phyloP scores from a whole-genome alignment of 2,329 filamentous ascomycete species.

The Claviceps cyperi region DNA sequence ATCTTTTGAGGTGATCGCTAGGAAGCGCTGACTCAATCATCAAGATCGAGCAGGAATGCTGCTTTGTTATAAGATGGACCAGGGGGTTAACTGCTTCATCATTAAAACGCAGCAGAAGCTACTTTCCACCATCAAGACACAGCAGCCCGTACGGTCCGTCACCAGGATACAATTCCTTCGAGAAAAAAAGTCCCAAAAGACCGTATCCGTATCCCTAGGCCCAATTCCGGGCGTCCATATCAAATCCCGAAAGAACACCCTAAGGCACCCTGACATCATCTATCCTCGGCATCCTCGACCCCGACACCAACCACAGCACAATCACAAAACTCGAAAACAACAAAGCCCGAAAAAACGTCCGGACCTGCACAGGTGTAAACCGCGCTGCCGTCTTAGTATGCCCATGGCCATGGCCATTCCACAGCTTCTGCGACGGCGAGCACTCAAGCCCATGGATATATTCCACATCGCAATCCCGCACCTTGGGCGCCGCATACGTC shows the following conservation, averaged over 20 bases:
- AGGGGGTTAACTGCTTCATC: no score
- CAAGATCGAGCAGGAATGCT: no score
- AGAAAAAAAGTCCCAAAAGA: no score
- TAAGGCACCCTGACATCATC: not conserved
- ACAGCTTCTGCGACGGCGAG: constrained; percentile 17
- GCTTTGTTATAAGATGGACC: no score
- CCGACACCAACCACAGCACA: constrained; percentile 28
- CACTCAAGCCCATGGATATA: constrained; percentile 40
- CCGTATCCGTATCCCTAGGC: no score
- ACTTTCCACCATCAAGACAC: no score
- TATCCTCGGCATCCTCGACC: constrained; percentile 14
- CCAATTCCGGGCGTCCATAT: no score
- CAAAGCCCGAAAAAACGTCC: constrained; percentile 28
- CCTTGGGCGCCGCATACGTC: constrained; percentile 45
- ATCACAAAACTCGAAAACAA: constrained; percentile 28
- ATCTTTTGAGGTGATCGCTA: no score
- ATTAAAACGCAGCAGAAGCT: no score
- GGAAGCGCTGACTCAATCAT: no score
- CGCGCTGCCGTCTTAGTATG: constrained; percentile 4
- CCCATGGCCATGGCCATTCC: constrained; percentile 3
- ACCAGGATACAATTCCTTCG: no score
- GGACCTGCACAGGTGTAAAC: constrained; percentile 14
- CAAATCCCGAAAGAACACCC: not conserved
- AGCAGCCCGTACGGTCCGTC: no score
- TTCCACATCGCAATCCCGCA: constrained; percentile 43